These are phyloP conservation scores for Neospermospora avenae DNA, from an alignment of 2,329 filamentous ascomycete genomes.

Conservation along the genomic window DNA sequence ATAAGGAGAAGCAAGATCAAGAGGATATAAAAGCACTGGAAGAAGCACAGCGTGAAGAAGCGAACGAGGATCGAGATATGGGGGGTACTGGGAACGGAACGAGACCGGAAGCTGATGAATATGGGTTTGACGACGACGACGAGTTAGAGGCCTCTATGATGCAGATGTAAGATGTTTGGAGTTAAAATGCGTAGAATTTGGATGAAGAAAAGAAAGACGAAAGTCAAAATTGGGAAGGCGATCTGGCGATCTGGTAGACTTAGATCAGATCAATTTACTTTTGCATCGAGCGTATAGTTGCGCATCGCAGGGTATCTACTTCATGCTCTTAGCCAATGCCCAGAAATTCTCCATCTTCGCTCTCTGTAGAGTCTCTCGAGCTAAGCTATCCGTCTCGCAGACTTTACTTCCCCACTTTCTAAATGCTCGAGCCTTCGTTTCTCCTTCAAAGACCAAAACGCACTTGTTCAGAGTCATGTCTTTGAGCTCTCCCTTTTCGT, in stretches of 20 bases:
- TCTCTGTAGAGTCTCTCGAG: constrained; percentile 73
- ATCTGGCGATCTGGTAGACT: background rate
- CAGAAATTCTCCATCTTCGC: constrained; percentile 95
- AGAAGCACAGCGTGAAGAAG: constrained; percentile 38
- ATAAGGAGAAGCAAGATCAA: constrained; percentile 72
- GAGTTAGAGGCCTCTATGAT: constrained; percentile 53
- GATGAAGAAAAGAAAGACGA: constrained; percentile 1
- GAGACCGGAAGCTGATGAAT: constrained; percentile 28
- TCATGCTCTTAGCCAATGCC: constrained; percentile 73
- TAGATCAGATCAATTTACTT: background rate
- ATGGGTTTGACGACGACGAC: constrained; percentile 35
- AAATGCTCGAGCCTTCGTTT: constrained; percentile 76
- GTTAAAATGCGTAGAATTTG: too few relatives aligned
- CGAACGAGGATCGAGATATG: constrained; percentile 5
- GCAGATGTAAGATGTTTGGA: constrained; percentile 22
- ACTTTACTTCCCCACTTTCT: constrained; percentile 84
- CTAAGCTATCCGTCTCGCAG: constrained; percentile 90
- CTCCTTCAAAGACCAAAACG: constrained; percentile 84
- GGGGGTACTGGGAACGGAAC: constrained; percentile 19
- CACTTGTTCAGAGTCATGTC: constrained; percentile 82
- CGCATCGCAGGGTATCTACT: constrained; percentile 12
- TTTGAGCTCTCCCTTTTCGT: constrained; percentile 73
- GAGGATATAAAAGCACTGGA: constrained; percentile 63
- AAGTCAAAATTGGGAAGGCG: background rate
- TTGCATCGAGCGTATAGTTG: background rate